A percentile compares a stretch with the other conserved stretches of the same genome.
Evolutionary conservation across 164 flowering plant genomes (phyloP).

Genomic region (Magnolia changhungtana): DNA sequence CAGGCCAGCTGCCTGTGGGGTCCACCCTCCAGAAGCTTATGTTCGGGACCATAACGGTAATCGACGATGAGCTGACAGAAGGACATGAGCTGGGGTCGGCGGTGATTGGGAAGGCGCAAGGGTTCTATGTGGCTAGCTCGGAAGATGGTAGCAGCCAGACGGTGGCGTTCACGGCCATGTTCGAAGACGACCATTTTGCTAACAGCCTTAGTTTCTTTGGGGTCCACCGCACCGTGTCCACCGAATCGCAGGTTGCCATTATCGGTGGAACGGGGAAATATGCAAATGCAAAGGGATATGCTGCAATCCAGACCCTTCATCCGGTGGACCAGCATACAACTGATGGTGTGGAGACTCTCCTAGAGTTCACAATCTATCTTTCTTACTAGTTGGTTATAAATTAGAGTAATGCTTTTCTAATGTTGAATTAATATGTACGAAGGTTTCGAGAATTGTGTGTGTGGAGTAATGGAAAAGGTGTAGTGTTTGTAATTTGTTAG

Average conservation of each 20-base stretch:
- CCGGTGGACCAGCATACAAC: conserved; percentile 28
- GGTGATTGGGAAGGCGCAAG: conserved; percentile 64
- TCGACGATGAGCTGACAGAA: conserved; percentile 66
- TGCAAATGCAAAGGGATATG: conserved; percentile 58
- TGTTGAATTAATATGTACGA: too few species aligned
- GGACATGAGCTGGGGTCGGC: conserved; percentile 65
- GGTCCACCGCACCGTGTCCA: conserved; percentile 40
- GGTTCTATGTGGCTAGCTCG: conserved; percentile 64
- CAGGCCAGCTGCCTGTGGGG: conserved; percentile 39
- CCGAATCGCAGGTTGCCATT: conserved; percentile 58
- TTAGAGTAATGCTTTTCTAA: too few species aligned
- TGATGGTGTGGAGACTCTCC: conserved; percentile 27
- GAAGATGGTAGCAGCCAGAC: conserved; percentile 61
- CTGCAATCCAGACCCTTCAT: conserved; percentile 42
- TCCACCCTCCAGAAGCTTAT: conserved; percentile 40
- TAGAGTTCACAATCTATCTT: conserved; percentile 27
- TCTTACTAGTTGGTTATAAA: conserved; percentile 3
- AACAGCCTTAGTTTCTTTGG: conserved; percentile 70
- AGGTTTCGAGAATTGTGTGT: too few species aligned
- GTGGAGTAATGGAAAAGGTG: too few species aligned
- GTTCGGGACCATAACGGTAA: conserved; percentile 67
- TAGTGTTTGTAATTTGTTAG: too few species aligned
- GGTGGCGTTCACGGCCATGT: conserved; percentile 59
- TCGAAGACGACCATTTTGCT: conserved; percentile 36
- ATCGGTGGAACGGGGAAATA: conserved; percentile 91